These are phyloP conservation scores for Erythrophleum ivorense DNA, from an alignment of 331 rosid species.

Conservation along the genomic window DNA sequence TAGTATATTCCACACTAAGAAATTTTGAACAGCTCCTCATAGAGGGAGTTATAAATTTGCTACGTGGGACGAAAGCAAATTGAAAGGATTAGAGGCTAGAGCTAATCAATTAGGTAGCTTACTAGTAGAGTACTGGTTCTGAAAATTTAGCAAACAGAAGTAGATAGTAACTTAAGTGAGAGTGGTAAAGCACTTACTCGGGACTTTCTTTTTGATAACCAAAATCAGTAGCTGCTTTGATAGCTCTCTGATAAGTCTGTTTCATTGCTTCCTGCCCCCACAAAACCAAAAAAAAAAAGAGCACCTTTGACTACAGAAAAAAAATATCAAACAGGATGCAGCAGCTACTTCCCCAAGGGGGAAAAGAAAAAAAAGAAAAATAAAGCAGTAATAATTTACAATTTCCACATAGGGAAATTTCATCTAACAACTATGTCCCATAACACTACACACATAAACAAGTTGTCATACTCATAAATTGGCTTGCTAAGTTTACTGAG, in stretches of 20 bases:
- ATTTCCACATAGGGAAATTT: background rate
- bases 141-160: constrained; percentile 5
- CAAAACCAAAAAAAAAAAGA: background rate
- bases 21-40: background rate
- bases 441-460: background rate
- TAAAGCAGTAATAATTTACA: background rate
- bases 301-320: background rate
- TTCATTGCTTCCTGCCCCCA: constrained; percentile 77
- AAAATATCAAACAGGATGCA: constrained; percentile 4
- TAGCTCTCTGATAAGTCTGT: constrained; percentile 86
- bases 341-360: background rate
- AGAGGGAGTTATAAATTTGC: constrained; percentile 8
- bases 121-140: background rate
- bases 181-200: constrained; percentile 63
- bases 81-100: background rate
- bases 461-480: too few species aligned
- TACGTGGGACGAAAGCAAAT: background rate
- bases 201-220: constrained; percentile 91
- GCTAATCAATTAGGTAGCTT: constrained; percentile 3
- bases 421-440: background rate
- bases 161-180: background rate
- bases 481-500: too few species aligned
- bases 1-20: background rate
- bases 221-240: constrained; percentile 85
- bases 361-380: background rate